Conservation (phyloP, 2,329 filamentous ascomycete species). For the Aspergillus terreus region DNA sequence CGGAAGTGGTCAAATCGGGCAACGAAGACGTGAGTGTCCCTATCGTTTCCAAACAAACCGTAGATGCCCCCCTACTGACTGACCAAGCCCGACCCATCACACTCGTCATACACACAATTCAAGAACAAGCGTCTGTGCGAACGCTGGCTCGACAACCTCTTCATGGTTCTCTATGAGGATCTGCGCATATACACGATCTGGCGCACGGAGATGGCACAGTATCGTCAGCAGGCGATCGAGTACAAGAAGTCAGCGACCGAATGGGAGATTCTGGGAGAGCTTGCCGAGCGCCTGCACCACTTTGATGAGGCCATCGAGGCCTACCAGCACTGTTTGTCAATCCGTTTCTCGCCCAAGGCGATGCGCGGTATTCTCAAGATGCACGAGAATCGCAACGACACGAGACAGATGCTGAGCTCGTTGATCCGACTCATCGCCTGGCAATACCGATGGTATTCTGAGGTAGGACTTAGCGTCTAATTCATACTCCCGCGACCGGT, state of each 20-base stretch:
- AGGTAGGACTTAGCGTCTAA: slow-evolving; percentile 50
- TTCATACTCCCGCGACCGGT: too few relatives aligned
- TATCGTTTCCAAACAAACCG: neutral
- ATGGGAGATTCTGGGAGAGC: slow-evolving; percentile 93
- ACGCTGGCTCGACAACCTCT: slow-evolving; percentile 95
- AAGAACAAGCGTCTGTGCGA: slow-evolving; percentile 97
- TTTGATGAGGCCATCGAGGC: slow-evolving; percentile 88
- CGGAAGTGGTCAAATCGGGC: slow-evolving; percentile 71
- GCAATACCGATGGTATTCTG: slow-evolving; percentile 99
- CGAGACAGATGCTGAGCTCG: slow-evolving; percentile 75
- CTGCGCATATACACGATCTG: slow-evolving; percentile 98
- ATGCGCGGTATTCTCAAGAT: slow-evolving; percentile 78
- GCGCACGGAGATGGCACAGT: slow-evolving; percentile 97
- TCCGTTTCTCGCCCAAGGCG: slow-evolving; percentile 90
- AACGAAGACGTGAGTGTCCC: slow-evolving; percentile 60
- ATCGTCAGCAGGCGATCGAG: slow-evolving; percentile 84
- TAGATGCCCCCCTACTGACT: neutral
- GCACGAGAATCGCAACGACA: slow-evolving; percentile 74
- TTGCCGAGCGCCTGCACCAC: slow-evolving; percentile 91
- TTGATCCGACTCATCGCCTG: slow-evolving; percentile 90
- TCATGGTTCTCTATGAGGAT: slow-evolving; percentile 99
- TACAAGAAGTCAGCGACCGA: slow-evolving; percentile 97
- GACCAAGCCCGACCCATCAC: slow-evolving; percentile 57
- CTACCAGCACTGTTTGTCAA: slow-evolving; percentile 79
- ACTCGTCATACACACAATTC: slow-evolving; percentile 79